phyloP scores from a whole-genome alignment of 768 basidiomycete genomes.

The Mycena galericulata region DNA sequence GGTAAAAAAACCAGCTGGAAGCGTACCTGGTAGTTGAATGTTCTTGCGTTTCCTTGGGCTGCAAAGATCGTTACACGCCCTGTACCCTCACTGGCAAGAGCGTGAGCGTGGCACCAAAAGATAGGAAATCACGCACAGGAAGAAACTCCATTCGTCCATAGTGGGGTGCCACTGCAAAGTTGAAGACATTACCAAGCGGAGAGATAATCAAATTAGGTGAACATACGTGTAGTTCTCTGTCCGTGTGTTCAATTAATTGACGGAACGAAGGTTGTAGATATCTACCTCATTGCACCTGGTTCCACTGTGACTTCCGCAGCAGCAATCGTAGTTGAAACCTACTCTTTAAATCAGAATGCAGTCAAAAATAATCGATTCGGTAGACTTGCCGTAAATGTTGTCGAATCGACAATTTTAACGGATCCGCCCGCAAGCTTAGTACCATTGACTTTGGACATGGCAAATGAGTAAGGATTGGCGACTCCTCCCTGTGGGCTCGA shows the following conservation, averaged over 20 bases:
- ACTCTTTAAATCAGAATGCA: background rate
- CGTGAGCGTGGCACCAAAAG: slow-evolving; percentile 12
- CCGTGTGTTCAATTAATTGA: background rate
- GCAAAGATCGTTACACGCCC: slow-evolving; percentile 71
- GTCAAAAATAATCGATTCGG: background rate
- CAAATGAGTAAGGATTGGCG: slow-evolving; percentile 59
- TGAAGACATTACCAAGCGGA: background rate
- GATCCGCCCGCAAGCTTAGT: slow-evolving; percentile 61
- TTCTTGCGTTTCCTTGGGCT: slow-evolving; percentile 62
- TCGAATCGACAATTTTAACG: slow-evolving; percentile 64
- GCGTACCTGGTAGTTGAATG: slow-evolving; percentile 67
- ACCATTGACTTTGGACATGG: slow-evolving; percentile 57
- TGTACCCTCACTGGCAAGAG: slow-evolving; percentile 57
- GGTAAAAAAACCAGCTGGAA: background rate
- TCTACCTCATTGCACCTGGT: slow-evolving; percentile 65
- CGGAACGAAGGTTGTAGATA: background rate
- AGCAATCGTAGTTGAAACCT: slow-evolving; percentile 62
- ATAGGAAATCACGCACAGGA: slow-evolving; percentile 52
- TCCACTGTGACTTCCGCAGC: slow-evolving; percentile 70
- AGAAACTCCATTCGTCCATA: slow-evolving; percentile 73
- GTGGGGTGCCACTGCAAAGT: slow-evolving; percentile 74
- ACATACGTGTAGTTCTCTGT: slow-evolving; percentile 68
- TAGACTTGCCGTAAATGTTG: slow-evolving; percentile 52
- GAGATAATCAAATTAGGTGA: background rate
- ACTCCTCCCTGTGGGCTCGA: slow-evolving; percentile 58